Conservation (phyloP, 106 monocot genomes). For the Dendrobium catenatum region DNA sequence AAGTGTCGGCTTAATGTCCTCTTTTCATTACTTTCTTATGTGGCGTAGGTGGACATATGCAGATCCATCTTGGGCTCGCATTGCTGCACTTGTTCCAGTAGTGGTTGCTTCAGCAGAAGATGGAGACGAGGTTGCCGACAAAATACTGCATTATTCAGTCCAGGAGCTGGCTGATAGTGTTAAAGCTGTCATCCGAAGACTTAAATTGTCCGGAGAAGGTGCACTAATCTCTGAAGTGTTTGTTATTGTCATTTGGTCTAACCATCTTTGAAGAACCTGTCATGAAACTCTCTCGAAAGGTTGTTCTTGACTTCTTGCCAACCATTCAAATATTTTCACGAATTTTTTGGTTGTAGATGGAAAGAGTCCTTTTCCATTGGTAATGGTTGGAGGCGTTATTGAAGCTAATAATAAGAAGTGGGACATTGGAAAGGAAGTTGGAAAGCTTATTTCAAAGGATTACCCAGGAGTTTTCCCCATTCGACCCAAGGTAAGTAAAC, state of each 20-base stretch:
- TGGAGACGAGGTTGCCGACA: conserved; percentile 90
- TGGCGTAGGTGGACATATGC: conserved; percentile 91
- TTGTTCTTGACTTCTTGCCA: background rate
- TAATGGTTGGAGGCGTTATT: conserved; percentile 96
- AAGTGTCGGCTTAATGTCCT: background rate
- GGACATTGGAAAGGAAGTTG: conserved; percentile 88
- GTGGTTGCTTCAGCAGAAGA: conserved; percentile 82
- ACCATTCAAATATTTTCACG: background rate
- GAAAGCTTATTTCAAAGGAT: conserved; percentile 54
- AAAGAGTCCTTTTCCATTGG: conserved; percentile 69
- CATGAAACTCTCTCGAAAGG: background rate
- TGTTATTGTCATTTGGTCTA: background rate
- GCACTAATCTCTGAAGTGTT: background rate
- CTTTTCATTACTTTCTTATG: conserved; percentile 3
- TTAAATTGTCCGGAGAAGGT: conserved; percentile 87
- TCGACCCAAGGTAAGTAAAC: conserved; percentile 57
- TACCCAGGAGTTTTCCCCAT: conserved; percentile 68
- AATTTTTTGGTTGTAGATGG: conserved; percentile 59
- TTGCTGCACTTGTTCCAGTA: conserved; percentile 84
- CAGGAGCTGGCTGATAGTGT: conserved; percentile 79
- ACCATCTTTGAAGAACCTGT: background rate
- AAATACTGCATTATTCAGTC: conserved; percentile 66
- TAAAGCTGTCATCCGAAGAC: conserved; percentile 75
- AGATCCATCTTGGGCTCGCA: conserved; percentile 97
- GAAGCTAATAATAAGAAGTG: conserved; percentile 81